Evolutionary conservation across 371 early-diverging fungal species (phyloP).

Genomic region (Rhizomucor miehei): DNA sequence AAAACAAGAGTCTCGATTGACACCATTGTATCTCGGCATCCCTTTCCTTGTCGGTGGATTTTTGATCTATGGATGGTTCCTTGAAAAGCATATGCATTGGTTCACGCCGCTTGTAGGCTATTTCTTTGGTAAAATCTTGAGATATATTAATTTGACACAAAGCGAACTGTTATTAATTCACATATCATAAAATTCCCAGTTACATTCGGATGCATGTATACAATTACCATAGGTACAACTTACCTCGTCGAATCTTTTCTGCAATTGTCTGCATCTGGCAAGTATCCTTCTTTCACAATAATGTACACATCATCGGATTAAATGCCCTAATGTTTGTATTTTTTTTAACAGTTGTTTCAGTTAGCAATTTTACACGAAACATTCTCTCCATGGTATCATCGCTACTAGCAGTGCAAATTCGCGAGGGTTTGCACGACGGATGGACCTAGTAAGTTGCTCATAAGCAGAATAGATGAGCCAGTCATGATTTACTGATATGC

Average conservation of each 20-base stretch:
- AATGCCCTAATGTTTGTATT: too few relatives aligned
- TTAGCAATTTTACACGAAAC: slow-evolving; percentile 29
- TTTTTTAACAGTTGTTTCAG: slow-evolving; percentile 20
- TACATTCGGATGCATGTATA: slow-evolving; percentile 34
- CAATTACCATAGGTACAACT: slow-evolving; percentile 28
- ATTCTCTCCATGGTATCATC: slow-evolving; percentile 36
- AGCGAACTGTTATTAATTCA: too few relatives aligned
- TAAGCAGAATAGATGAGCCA: too few relatives aligned
- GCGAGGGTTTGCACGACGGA: slow-evolving; percentile 23
- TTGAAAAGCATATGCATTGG: slow-evolving; percentile 21
- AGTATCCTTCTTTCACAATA: neutral
- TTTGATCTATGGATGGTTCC: slow-evolving; percentile 39
- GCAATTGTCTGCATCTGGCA: slow-evolving; percentile 37
- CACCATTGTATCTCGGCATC: slow-evolving; percentile 23
- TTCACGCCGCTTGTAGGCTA: slow-evolving; percentile 28
- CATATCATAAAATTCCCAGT: slow-evolving; percentile 1
- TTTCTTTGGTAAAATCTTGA: slow-evolving; percentile 10
- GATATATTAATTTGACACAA: neutral
- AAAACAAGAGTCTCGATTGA: slow-evolving; percentile 20
- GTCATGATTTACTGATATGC: too few relatives aligned
- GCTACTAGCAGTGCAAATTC: slow-evolving; percentile 21
- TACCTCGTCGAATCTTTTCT: slow-evolving; percentile 30
- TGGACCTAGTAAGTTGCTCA: slow-evolving; percentile 49
- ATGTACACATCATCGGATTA: too few relatives aligned
- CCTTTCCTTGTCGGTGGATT: slow-evolving; percentile 23